phyloP scores from a whole-genome alignment of 2,329 filamentous ascomycete species.

The Boeremia lycopersici region DNA sequence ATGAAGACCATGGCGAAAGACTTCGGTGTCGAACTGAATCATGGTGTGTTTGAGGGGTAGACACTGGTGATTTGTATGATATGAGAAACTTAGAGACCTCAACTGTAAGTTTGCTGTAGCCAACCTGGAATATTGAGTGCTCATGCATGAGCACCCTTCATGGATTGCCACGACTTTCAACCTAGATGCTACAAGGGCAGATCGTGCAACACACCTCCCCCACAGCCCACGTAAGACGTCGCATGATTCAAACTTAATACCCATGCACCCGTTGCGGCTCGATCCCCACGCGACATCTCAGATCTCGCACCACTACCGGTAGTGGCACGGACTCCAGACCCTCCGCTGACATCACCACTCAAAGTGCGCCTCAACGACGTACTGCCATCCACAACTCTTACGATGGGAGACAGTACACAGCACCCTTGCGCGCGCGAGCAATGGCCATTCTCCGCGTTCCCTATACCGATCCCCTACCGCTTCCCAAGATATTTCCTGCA shows the following conservation, averaged over 20 bases:
- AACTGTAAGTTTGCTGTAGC: too few species aligned
- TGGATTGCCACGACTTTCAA: background rate
- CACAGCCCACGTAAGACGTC: too few species aligned
- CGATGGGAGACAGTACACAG: conserved; percentile 11
- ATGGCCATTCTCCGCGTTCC: conserved; percentile 85
- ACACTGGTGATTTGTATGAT: background rate
- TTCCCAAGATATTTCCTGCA: conserved; percentile 74
- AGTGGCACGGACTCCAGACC: conserved; percentile 7
- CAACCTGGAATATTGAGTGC: too few species aligned
- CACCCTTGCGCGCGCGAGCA: conserved; percentile 20
- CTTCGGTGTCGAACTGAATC: conserved; percentile 88
- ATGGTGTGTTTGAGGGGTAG: conserved; percentile 84
- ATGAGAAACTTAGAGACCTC: too few species aligned
- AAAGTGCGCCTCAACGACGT: conserved; percentile 6
- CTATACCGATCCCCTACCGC: conserved; percentile 81
- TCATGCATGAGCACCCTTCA: too few species aligned
- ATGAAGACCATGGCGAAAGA: conserved; percentile 90
- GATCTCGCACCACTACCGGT: too few species aligned
- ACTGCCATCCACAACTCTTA: conserved; percentile 5
- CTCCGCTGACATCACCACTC: conserved; percentile 22
- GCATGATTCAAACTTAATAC: background rate
- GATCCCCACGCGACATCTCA: conserved; percentile 8
- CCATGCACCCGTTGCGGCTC: conserved; percentile 13
- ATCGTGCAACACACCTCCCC: background rate
- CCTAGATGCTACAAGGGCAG: background rate